A percentile compares a stretch with the other conserved stretches of the same genome.
Evolutionary conservation across 768 basidiomycete genomes (phyloP).

Genomic region (Multifurca ochricompacta): DNA sequence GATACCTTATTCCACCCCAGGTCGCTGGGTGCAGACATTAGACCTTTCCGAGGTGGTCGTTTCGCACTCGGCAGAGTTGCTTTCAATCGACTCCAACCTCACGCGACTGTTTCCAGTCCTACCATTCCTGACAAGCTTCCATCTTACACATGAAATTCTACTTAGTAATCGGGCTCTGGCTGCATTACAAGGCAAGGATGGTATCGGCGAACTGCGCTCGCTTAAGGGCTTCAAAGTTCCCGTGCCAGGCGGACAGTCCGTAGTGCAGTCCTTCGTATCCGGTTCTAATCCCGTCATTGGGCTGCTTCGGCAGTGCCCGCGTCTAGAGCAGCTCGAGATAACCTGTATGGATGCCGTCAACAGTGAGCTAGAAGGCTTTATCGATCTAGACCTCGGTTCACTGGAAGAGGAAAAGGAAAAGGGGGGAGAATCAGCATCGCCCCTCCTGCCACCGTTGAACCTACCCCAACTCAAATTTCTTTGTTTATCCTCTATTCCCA

Average conservation of each 20-base stretch:
- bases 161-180: constrained; percentile 14
- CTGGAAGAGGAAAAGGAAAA: constrained; percentile 14
- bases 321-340: constrained; percentile 20
- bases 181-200: constrained; percentile 14
- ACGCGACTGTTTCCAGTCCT: constrained; percentile 54
- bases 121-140: constrained; percentile 22
- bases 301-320: constrained; percentile 8
- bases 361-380: not conserved
- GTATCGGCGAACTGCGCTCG: constrained; percentile 12
- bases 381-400: not conserved
- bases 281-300: not conserved
- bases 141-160: constrained; percentile 10
- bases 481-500: constrained; percentile 57
- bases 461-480: constrained; percentile 54
- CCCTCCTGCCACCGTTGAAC: constrained; percentile 36
- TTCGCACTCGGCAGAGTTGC: constrained; percentile 37
- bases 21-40: constrained; percentile 74
- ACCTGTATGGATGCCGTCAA: constrained; percentile 9
- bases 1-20: constrained; percentile 80
- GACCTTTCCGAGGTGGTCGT: constrained; percentile 51
- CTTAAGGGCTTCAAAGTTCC: constrained; percentile 16
- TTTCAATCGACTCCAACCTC: constrained; percentile 55
- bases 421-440: constrained; percentile 11
- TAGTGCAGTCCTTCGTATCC: not conserved
- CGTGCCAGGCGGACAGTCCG: constrained; percentile 8